Evolutionary conservation across 225 moss, liverwort and hornwort species (phyloP), one percentile per base, ranked within the genome.

Genomic region (Ulota crispa): DNA sequence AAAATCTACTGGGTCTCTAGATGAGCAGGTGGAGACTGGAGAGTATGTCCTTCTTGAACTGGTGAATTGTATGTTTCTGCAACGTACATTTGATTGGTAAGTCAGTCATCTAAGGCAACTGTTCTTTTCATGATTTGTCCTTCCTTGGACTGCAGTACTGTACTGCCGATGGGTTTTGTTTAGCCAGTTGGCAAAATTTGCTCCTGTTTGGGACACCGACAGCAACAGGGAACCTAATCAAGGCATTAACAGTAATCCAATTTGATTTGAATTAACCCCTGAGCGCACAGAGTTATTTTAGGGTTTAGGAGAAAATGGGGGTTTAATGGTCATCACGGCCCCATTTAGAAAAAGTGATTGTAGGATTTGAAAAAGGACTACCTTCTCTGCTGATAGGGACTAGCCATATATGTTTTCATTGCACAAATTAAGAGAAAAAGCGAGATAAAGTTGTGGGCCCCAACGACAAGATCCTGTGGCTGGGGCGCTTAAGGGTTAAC

Each of bases 51-150:
- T 70, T 53, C 47, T 36, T 10, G 50, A 50, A 18, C 45, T 15
- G 50, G 50, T 50, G 50, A 18, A 16, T 18, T 50, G 50, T 18
- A 18, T 50, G 16, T 50, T 50, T 18, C 50, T 18, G 55, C 6
- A 0, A 64, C 53, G 73, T 64, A 80, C 80, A 73, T 81, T 74
- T 55, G 65, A 66, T 65, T 23, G 74, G 56, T 7, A 41, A 21
- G 55, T 4, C 5, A 0, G 62, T 62, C 75, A 75, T 73, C 0
- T 34, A 42, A 24, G 3, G 42, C 15, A 0, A 60, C 32, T 3
- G 81, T 67, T 81, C 31, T 81, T 67, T 45, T 68, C 81, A 81
- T 81, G 75, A 81, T 75, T 67, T 45, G 81, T 75, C 56, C 66
- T 74, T 45, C 1, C 0, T 8, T 41, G 6, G 66, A 3, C 0